Evolutionary conservation across 1,284 basidiomycete species (phyloP), one percentile per base, ranked within the genome.

Genomic region (Apiotrichum siamense): DNA sequence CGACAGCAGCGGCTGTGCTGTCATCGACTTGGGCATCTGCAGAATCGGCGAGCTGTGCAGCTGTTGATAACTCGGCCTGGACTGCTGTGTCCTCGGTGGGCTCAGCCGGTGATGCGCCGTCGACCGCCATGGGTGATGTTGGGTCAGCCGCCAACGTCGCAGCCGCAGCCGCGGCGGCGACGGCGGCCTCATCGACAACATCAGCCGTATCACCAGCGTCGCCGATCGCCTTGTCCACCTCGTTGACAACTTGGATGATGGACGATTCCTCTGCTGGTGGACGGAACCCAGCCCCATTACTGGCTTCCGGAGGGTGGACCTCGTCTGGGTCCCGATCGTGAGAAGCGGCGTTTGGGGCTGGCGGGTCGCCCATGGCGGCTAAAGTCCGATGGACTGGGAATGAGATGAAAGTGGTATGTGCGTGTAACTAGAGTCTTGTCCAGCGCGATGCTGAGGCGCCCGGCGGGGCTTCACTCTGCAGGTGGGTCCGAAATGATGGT

Each of bases 351-450:
- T 57, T 67, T n/a, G n/a, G n/a, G n/a, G n/a, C n/a, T n/a, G n/a
- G n/a, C n/a, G n/a, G n/a, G 57, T 66, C 63, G 60, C 59, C 60
- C 63, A 67, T 63, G 50, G 53, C 47, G 33, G 32, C 54, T 49
- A 59, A 66, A 58, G 41, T 53, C 64, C 64, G 64, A 63, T 41
- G 6, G 18, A 31, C 33, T 17, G 6, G 33, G 12, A 21, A 20
- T 33, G 32, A 3, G 39, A 11, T 23, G 32, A 52, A 20, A 39
- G 26, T 33, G 55, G 60, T 62, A 60, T 54, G 36, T 27, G 20
- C 51, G 20, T 20, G 45, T 44, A 62, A 55, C 55, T 47, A 15
- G 6, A 4, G 17, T 15, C 27, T n/a, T 31, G 24, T 32, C 17
- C 38, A 27, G 46, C 27, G 11, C 41, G 41, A 31, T 23, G 41